Evolutionary conservation across 176 grass and related monocot species (phyloP).

Genomic region (Eragrostis curvula): DNA sequence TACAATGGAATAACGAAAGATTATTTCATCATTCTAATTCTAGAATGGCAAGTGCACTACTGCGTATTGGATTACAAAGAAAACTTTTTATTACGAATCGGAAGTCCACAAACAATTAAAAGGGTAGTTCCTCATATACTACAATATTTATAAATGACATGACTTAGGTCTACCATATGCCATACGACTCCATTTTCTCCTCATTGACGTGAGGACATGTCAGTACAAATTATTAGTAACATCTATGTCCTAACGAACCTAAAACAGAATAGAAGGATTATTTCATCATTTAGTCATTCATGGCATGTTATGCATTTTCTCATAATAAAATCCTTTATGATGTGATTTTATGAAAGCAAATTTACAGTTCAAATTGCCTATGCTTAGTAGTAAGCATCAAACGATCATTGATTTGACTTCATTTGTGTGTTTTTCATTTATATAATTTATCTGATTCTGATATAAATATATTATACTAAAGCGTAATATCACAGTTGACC

Average conservation of each 20-base stretch:
- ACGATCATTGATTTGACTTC: neutral
- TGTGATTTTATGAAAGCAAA: neutral
- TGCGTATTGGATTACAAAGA: neutral
- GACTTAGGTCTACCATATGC: neutral
- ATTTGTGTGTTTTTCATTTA: neutral
- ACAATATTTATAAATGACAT: neutral
- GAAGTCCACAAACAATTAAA: neutral
- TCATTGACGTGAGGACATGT: too few species aligned
- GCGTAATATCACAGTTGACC: neutral
- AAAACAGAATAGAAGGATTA: neutral
- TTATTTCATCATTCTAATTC: neutral
- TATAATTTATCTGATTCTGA: neutral
- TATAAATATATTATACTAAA: neutral
- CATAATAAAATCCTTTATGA: neutral
- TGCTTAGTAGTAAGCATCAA: neutral
- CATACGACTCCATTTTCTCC: too few species aligned
- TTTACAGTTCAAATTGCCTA: neutral
- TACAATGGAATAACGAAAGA: neutral
- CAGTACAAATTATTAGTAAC: too few species aligned
- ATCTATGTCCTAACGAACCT: too few species aligned
- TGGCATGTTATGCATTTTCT: neutral
- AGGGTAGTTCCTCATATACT: neutral
- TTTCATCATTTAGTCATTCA: neutral
- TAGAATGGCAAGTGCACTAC: neutral
- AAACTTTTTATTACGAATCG: neutral